These are phyloP conservation scores for Dothideomycetes sp. DNA, from an alignment of 2,329 filamentous ascomycete species.

Conservation along the genomic window DNA sequence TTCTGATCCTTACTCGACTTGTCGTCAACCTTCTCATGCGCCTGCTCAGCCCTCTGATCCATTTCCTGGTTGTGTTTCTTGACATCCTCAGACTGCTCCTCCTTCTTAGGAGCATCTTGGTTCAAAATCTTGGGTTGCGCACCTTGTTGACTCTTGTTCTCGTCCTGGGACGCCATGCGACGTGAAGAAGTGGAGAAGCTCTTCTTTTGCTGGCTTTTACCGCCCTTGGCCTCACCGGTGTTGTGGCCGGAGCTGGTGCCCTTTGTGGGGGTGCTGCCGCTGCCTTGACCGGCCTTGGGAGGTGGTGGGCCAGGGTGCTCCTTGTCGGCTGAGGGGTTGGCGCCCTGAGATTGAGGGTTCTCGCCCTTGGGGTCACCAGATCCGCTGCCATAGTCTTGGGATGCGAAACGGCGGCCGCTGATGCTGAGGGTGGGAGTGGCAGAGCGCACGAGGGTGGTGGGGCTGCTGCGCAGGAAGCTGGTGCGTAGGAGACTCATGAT, in stretches of 20 bases:
- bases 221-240: conserved; percentile 13
- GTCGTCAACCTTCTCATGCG: conserved; percentile 30
- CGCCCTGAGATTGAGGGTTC: conserved; percentile 34
- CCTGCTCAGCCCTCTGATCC: conserved; percentile 33
- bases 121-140: conserved; percentile 37
- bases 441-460: conserved; percentile 17
- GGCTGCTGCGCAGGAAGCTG: conserved; percentile 16
- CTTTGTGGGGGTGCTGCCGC: conserved; percentile 24
- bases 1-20: conserved; percentile 35
- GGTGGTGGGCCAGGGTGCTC: conserved; percentile 39
- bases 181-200: conserved; percentile 10
- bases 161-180: conserved; percentile 1
- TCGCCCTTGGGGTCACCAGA: conserved; percentile 34
- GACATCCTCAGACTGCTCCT: conserved; percentile 27
- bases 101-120: conserved; percentile 26
- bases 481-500: conserved; percentile 16
- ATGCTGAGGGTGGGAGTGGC: conserved; percentile 11
- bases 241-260: conserved; percentile 17
- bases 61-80: conserved; percentile 38
- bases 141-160: conserved; percentile 19
- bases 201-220: conserved; percentile 15
- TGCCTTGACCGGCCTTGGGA: conserved; percentile 32
- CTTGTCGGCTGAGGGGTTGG: conserved; percentile 30
- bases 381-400: conserved; percentile 35
- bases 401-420: conserved; percentile 25